Conservation (phyloP, 257 asterid species). For the Osmanthus fragrans region DNA sequence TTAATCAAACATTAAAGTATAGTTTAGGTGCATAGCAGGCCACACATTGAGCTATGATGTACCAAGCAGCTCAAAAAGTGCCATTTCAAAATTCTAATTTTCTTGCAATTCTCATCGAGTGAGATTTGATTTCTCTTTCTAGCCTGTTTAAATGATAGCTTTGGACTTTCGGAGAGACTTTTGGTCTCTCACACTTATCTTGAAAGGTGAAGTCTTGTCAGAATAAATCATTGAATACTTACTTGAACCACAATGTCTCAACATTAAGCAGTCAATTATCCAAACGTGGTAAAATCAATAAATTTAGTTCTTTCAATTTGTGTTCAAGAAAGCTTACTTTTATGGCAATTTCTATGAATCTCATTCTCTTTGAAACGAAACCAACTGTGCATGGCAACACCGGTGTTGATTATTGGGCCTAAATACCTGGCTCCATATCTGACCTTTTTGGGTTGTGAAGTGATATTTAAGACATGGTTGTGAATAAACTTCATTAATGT, state of each 20-base stretch:
- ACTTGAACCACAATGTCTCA: slow-evolving; percentile 10
- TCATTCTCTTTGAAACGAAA: neutral
- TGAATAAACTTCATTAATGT: neutral
- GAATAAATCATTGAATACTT: neutral
- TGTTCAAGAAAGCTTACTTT: neutral
- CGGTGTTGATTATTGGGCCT: slow-evolving; percentile 6
- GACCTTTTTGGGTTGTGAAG: slow-evolving; percentile 10
- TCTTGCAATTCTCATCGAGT: neutral
- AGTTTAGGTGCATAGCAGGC: slow-evolving; percentile 2
- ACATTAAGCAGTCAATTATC: slow-evolving; percentile 1
- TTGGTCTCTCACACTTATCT: neutral
- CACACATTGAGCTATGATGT: slow-evolving; percentile 2
- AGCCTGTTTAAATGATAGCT: neutral
- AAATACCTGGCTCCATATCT: slow-evolving; percentile 1
- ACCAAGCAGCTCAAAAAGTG: neutral
- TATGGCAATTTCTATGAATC: neutral
- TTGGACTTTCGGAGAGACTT: neutral
- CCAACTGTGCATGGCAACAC: neutral
- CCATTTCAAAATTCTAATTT: neutral
- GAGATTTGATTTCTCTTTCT: neutral
- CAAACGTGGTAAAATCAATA: neutral
- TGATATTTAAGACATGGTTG: neutral
- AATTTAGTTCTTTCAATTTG: neutral
- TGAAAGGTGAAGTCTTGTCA: slow-evolving; percentile 4
- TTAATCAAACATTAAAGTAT: neutral